Percentiles rank a stretch among this genome's conserved stretches.
Conservation (phyloP, 2,329 filamentous ascomycete genomes). For the Emergomyces orientalis region DNA sequence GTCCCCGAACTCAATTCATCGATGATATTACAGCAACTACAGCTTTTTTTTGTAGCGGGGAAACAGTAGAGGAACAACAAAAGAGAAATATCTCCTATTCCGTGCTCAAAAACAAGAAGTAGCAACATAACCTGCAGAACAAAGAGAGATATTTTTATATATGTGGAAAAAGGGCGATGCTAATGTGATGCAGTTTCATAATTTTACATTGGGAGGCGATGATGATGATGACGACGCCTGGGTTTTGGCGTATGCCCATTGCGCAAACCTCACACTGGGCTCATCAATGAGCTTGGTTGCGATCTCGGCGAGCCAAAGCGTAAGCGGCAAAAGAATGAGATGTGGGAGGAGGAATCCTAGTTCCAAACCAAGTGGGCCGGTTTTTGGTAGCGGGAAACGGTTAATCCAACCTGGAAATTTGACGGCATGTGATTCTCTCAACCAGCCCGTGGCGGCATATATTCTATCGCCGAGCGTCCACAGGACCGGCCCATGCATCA, state of each 20-base stretch:
- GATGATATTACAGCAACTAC: neutral
- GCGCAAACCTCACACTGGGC: conserved; percentile 49
- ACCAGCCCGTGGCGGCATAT: conserved; percentile 53
- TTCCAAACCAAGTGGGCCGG: conserved; percentile 53
- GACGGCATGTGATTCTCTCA: conserved; percentile 40
- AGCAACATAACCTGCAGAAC: too few species aligned
- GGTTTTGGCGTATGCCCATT: conserved; percentile 48
- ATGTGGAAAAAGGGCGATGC: neutral
- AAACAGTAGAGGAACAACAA: neutral
- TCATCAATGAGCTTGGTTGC: conserved; percentile 50
- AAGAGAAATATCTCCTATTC: neutral
- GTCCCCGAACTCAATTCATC: neutral
- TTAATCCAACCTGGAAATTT: conserved; percentile 50
- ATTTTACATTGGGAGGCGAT: conserved; percentile 10
- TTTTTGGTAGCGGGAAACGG: conserved; percentile 45
- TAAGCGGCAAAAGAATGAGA: conserved; percentile 51
- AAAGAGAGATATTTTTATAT: neutral
- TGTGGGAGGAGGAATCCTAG: conserved; percentile 52
- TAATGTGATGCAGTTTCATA: conserved; percentile 1
- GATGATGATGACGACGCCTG: conserved; percentile 15
- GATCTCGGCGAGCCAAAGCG: conserved; percentile 50
- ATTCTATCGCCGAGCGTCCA: conserved; percentile 53
- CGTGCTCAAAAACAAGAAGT: too few species aligned
- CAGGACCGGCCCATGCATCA: conserved; percentile 55
- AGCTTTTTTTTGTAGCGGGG: neutral